These are phyloP conservation scores for Sugiyamaella novakii DNA, from an alignment of 1,139 yeast genomes.

Conservation along the genomic window DNA sequence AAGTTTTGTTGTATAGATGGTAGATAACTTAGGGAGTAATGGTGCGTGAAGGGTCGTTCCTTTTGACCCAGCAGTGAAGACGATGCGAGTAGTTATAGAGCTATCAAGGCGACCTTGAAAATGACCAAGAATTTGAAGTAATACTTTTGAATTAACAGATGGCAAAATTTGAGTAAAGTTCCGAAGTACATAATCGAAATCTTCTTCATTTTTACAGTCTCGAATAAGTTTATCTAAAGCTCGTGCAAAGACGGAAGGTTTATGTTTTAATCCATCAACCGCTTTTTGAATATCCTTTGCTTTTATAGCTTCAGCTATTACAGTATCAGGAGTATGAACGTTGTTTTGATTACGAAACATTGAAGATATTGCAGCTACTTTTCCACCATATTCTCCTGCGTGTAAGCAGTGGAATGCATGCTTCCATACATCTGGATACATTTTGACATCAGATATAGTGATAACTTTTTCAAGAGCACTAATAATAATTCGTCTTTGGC, in stretches of 20 bases:
- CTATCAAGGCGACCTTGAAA: conserved; percentile 14
- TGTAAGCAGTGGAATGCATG: conserved; percentile 21
- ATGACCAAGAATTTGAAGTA: conserved; percentile 21
- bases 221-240: conserved; percentile 20
- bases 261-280: conserved; percentile 3
- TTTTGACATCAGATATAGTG: conserved; percentile 15
- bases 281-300: conserved; percentile 5
- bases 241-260: conserved; percentile 19
- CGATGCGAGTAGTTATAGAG: conserved; percentile 1
- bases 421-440: conserved; percentile 16
- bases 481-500: conserved; percentile 14
- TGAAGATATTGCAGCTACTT: conserved; percentile 13
- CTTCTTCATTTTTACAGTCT: conserved; percentile 11
- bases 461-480: conserved; percentile 17
- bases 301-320: conserved; percentile 16
- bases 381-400: conserved; percentile 20
- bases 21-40: neutral
- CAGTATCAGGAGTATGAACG: conserved; percentile 13
- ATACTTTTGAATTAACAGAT: conserved; percentile 14
- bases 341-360: conserved; percentile 8
- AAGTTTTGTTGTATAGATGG: neutral
- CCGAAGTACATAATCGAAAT: neutral
- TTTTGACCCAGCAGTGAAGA: conserved; percentile 13
- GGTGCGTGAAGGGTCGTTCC: conserved; percentile 3
- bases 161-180: conserved; percentile 6